Evolutionary conservation across 495 filamentous ascomycete genomes (phyloP).

Genomic region (Annulohypoxylon maeteangense): DNA sequence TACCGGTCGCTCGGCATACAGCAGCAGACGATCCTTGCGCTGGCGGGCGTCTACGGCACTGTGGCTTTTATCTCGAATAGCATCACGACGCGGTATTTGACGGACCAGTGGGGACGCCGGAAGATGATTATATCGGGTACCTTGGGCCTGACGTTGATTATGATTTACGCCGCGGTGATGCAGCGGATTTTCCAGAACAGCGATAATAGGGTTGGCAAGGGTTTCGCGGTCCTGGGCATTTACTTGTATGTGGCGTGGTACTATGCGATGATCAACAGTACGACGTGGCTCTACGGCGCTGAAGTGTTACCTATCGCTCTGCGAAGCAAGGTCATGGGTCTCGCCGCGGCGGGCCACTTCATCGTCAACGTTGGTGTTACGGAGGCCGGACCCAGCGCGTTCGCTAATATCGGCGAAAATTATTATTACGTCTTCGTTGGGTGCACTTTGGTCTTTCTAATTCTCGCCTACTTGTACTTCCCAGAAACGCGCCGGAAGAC

Average conservation of each 20-base stretch:
- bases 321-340: slow-evolving; percentile 68
- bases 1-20: slow-evolving; percentile 66
- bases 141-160: slow-evolving; percentile 60
- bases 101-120: slow-evolving; percentile 70
- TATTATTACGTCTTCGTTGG: slow-evolving; percentile 70
- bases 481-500: slow-evolving; percentile 68
- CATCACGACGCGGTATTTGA: slow-evolving; percentile 63
- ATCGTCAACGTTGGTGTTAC: slow-evolving; percentile 70
- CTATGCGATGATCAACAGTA: slow-evolving; percentile 69
- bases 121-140: slow-evolving; percentile 68
- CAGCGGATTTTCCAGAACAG: slow-evolving; percentile 66
- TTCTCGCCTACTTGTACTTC: slow-evolving; percentile 65
- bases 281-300: slow-evolving; percentile 70
- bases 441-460: slow-evolving; percentile 62
- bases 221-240: slow-evolving; percentile 69
- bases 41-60: slow-evolving; percentile 67
- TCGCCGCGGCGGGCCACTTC: slow-evolving; percentile 67
- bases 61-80: slow-evolving; percentile 64
- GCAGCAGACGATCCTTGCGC: slow-evolving; percentile 61
- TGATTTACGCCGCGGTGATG: slow-evolving; percentile 70
- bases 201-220: slow-evolving; percentile 65
- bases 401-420: slow-evolving; percentile 67
- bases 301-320: slow-evolving; percentile 67
- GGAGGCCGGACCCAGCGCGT: slow-evolving; percentile 67
- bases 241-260: slow-evolving; percentile 68